Evolutionary conservation across 257 asterid species (phyloP), one percentile per base, ranked within the genome.

Genomic region (Schizonepeta tenuifolia): DNA sequence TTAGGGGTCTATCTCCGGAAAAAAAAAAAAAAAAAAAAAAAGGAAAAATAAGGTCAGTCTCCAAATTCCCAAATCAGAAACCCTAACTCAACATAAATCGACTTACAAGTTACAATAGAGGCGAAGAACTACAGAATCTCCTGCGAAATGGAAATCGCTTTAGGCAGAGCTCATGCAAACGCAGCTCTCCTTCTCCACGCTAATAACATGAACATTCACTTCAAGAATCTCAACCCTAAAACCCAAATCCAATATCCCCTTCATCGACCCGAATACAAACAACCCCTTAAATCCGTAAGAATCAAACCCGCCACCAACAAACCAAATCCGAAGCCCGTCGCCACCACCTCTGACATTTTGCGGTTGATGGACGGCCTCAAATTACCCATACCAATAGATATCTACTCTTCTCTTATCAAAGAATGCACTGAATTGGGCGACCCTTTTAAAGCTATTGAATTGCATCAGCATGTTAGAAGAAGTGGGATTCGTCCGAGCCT

Each of bases 281-380:
- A 69, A 17, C 82, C 80, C 59, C 71, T 69, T 22, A 58, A 72
- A 70, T 72, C 83, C 67, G 64, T 75, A 33, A 59, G 67, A 61
- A 50, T 75, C 74, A 72, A 76, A 43, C 61, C 79, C 49, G 60
- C 75, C 51, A 61, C 67, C 53, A 71, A 47, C 59, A 80, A 57
- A 53, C 26, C 77, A 2, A 77, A 49, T 28, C 21, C 62, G 28
- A 75, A 69, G 75, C 80, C 80, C 49, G 50, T 74, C n/a, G 41
- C 78, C 63, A 74, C 90, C 22, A 67, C 86, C 62, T 83, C 96
- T 4, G 96, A 92, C 82, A 65, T 90, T 71, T 66, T 92, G 75
- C 69, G 60, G 70, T 74, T 92, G 72, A 77, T 89, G 92, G 96
- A 88, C 83, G 69, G 70, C 74, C 87, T 92, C 65, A 82, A 83